These are phyloP conservation scores for Terana coerulea DNA, from an alignment of 768 basidiomycete genomes.

Conservation along the genomic window DNA sequence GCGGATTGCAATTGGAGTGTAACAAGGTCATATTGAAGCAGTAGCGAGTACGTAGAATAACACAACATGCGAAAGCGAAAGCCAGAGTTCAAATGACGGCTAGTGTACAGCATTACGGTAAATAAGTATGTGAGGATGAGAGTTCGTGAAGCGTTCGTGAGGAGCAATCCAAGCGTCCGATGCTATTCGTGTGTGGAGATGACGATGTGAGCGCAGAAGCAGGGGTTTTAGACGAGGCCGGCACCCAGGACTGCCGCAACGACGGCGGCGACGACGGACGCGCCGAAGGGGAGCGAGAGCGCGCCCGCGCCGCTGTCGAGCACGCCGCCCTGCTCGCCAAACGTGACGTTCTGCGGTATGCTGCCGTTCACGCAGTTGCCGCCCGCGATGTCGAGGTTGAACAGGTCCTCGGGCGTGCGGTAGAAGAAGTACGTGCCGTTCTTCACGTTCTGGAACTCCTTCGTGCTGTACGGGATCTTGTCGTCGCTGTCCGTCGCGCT, in stretches of 20 bases:
- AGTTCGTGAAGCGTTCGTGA: too few species aligned
- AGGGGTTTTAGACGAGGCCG: background rate
- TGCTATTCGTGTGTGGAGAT: too few species aligned
- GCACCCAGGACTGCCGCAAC: background rate
- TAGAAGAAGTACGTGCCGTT: conserved; percentile 29
- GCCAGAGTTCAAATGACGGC: too few species aligned
- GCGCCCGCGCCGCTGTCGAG: background rate
- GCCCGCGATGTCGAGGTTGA: conserved; percentile 17
- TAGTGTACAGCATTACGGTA: too few species aligned
- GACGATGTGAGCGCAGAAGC: too few species aligned
- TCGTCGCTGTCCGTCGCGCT: conserved; percentile 29
- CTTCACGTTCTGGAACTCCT: conserved; percentile 26
- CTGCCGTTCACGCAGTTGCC: conserved; percentile 20
- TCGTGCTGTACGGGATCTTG: conserved; percentile 31
- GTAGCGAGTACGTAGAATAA: too few species aligned
- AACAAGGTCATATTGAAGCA: too few species aligned
- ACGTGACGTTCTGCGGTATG: conserved; percentile 21
- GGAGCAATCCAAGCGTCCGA: too few species aligned
- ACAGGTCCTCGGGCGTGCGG: conserved; percentile 19
- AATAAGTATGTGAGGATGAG: too few species aligned
- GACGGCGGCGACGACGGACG: background rate
- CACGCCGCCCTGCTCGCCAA: conserved; percentile 23
- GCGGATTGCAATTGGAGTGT: too few species aligned
- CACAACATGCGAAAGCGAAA: too few species aligned
- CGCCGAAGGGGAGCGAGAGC: background rate